Evolutionary conservation across 805 yeast genomes (phyloP), one percentile per base, ranked within the genome.

Genomic region (Barnettozyma botsteinii): DNA sequence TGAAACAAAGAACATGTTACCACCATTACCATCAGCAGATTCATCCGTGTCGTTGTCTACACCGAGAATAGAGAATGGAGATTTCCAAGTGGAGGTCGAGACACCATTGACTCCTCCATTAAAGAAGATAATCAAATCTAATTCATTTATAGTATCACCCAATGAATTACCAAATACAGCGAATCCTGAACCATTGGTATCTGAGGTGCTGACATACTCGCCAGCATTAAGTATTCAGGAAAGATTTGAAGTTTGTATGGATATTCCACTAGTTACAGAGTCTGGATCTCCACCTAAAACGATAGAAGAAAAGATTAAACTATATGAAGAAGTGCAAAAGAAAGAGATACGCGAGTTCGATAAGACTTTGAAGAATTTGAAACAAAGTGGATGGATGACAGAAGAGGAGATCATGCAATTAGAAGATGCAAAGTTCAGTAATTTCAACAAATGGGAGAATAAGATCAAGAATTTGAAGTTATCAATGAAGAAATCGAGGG

Each of bases 371-470:
- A 26, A 39, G 17, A 41, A 46, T 27, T 31, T 53, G 12, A 43
- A 43, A 34, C 38, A 41, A n/a, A 42, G 56, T 40, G 58, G 58
- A 5, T 53, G 58, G 58, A 42, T 52, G 52, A 52, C 50, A 21
- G 44, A 43, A 14, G 37, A 30, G 15, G 56, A 53, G 35, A 15
- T 51, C 1, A 11, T n/a, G 8, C 42, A 45, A 22, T 22, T 53
- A 7, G 50, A 51, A 26, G 35, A 29, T 8, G 47, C 56, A 10
- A 47, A 48, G 18, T 37, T 33, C 12, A 50, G 48, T 27, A 52
- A 53, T 29, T 51, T 50, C 44, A 39, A 39, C 6, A 45, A 49
- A n/a, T 53, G 58, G 58, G 55, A 52, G 7, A 22, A 24, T 3
- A 53, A 52, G 35, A 43, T 53, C 4, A 37, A 45, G 29, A 38